These are phyloP conservation scores for Sugiyamaella lignohabitans DNA, from an alignment of 805 yeast species.

Conservation along the genomic window DNA sequence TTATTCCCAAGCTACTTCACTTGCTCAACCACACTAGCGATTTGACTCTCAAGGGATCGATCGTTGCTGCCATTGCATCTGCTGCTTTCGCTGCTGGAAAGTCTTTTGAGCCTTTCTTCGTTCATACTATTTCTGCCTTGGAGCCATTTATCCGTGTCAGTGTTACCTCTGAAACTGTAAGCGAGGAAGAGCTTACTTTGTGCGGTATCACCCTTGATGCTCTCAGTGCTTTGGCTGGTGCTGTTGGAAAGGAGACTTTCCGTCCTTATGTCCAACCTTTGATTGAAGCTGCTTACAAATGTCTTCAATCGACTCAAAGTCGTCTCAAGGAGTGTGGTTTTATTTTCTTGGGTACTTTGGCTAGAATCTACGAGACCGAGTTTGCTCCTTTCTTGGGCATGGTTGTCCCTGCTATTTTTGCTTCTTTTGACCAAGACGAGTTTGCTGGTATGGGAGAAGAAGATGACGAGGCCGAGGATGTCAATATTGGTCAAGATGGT, in stretches of 20 bases:
- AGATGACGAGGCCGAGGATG: conserved; percentile 36
- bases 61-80: conserved; percentile 92
- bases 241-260: conserved; percentile 89
- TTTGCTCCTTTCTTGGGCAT: conserved; percentile 79
- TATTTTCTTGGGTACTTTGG: conserved; percentile 87
- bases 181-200: conserved; percentile 85
- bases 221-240: conserved; percentile 89
- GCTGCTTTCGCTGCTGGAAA: conserved; percentile 94
- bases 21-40: conserved; percentile 73
- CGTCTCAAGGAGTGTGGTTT: conserved; percentile 93
- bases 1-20: conserved; percentile 81
- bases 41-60: conserved; percentile 45
- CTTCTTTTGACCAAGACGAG: conserved; percentile 82
- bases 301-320: conserved; percentile 69
- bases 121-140: conserved; percentile 68
- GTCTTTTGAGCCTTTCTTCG: conserved; percentile 78
- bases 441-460: conserved; percentile 35
- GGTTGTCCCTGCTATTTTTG: conserved; percentile 76
- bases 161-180: conserved; percentile 64
- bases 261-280: conserved; percentile 80
- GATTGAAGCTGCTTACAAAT: conserved; percentile 77
- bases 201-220: conserved; percentile 91
- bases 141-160: conserved; percentile 52
- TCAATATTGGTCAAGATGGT: conserved; percentile 33
- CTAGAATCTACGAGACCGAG: conserved; percentile 88